A percentile compares a stretch with the other conserved stretches of the same genome.
Conservation (phyloP, 1,284 basidiomycete genomes). For the Ceratobasidium theobromae region DNA sequence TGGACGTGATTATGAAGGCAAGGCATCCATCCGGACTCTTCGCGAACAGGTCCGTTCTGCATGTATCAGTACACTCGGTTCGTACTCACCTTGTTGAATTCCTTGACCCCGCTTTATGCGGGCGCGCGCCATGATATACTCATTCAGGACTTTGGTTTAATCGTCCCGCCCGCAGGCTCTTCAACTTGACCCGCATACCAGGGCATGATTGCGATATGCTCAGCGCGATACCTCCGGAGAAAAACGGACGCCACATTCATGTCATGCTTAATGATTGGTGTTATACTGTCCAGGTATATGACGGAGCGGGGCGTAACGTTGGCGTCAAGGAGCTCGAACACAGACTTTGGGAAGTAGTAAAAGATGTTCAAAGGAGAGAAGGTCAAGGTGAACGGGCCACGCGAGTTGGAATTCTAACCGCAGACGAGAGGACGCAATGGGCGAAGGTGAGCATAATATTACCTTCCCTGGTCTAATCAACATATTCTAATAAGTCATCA, state of each 20-base stretch:
- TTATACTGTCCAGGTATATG: slow-evolving; percentile 76
- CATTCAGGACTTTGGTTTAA: slow-evolving; percentile 64
- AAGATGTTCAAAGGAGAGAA: slow-evolving; percentile 63
- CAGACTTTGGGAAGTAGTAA: slow-evolving; percentile 64
- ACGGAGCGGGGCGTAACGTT: slow-evolving; percentile 45
- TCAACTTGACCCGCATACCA: slow-evolving; percentile 77
- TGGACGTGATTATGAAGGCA: slow-evolving; percentile 43
- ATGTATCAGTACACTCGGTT: slow-evolving; percentile 58
- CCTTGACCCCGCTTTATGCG: slow-evolving; percentile 21
- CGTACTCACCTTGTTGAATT: slow-evolving; percentile 37
- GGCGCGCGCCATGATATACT: no score
- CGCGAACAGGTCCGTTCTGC: slow-evolving; percentile 54
- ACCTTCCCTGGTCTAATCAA: background rate
- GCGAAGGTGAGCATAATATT: slow-evolving; percentile 56
- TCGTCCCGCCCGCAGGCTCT: slow-evolving; percentile 61
- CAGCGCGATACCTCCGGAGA: slow-evolving; percentile 50
- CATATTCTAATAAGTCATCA: slow-evolving; percentile 32
- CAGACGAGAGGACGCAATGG: slow-evolving; percentile 85
- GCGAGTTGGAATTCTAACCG: slow-evolving; percentile 72
- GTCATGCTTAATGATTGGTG: slow-evolving; percentile 80
- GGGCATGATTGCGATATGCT: slow-evolving; percentile 63
- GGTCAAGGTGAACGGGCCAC: slow-evolving; percentile 57
- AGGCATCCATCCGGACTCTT: slow-evolving; percentile 54
- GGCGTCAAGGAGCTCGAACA: slow-evolving; percentile 62
- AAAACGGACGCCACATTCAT: slow-evolving; percentile 61